Base-by-base conservation (phyloP, 805 yeast genomes). In the Saturnispora galanensis region DNA sequence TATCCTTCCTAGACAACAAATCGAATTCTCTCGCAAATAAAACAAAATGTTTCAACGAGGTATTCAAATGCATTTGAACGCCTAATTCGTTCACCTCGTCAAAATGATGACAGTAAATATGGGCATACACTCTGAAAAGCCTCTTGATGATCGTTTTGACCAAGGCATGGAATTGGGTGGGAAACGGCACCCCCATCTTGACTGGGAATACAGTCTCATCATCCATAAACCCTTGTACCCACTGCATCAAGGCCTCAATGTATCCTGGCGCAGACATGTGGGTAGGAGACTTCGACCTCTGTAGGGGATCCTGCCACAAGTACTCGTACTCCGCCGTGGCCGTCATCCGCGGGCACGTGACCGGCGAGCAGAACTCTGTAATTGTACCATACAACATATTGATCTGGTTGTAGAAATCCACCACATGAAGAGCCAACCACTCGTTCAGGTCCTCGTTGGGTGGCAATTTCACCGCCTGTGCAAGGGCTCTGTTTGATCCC, bases 311-410 rank as follows among this genome's bases (percentile, higher is more conserved):
- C 60, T 90, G 96, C 99, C 99, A 93, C 48, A 93, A 71, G 58
- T 93, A 93, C 63, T 93, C 98, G 59, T 88, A 90, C 66, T 89
- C 97, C 49, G 83, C 93, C 0, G 97, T 90, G 16, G 99, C 99
- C 46, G 85, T 89, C 99, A 93, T 93, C 47, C 93, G 69, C 2
- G 98, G 97, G 61, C 99, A 93, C 2, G 94, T 75, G n/a, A 68
- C 63, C 2, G 97, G 97, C 0, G 97, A 87, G 62, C 99, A 93
- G 58, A 93, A 89, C 97, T 90, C 97, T 2, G 88, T 75, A 37
- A 93, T 75, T 12, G 88, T 84, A 1, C 93, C 94, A 60, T 86
- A 88, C 56, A 90, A 87, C 58, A 84, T 93, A 53, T 84, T 83
- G 47, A 93, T 64, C 56, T 86, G 87, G 41, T 84, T 83, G 66